phyloP scores from a whole-genome alignment of 805 yeast species.

The Jamesozyma hellenica region DNA sequence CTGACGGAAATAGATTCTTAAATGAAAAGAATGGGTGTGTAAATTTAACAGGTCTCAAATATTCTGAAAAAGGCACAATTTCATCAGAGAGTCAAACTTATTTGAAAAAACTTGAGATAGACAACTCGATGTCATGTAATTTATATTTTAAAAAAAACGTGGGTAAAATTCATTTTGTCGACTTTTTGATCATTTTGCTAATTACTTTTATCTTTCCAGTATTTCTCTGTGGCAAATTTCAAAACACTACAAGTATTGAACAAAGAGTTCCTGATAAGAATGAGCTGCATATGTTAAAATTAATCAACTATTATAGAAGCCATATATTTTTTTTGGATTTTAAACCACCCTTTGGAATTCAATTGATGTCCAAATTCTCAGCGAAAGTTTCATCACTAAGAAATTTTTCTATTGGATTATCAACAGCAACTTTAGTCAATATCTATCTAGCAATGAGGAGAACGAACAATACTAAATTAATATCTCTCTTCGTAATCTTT shows the following conservation, averaged over 20 bases:
- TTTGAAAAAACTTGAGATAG: not conserved
- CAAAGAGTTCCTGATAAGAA: not conserved
- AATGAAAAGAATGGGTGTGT: too few relatives aligned
- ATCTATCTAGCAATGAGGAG: constrained; percentile 17
- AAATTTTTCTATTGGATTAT: constrained; percentile 7
- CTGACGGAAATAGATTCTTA: too few relatives aligned
- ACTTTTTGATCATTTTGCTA: constrained; percentile 2
- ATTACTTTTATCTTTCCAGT: not conserved
- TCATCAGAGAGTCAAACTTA: too few relatives aligned
- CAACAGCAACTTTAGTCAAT: constrained; percentile 8
- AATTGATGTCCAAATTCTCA: constrained; percentile 12
- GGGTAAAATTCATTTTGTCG: constrained; percentile 9
- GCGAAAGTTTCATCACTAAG: constrained; percentile 5
- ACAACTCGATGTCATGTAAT: constrained; percentile 8
- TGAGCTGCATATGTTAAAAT: constrained; percentile 5
- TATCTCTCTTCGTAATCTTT: constrained; percentile 30
- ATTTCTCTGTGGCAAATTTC: not conserved
- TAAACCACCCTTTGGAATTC: constrained; percentile 19
- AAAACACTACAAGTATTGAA: not conserved
- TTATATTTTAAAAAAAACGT: constrained; percentile 5
- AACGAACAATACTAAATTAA: constrained; percentile 32
- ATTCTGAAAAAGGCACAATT: too few relatives aligned
- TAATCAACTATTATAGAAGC: constrained; percentile 4
- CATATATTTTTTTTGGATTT: constrained; percentile 12
- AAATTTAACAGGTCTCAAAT: too few relatives aligned